These are phyloP conservation scores for Oenanthe sinensis DNA, from an alignment of 129 eudicot genomes.

Conservation along the genomic window DNA sequence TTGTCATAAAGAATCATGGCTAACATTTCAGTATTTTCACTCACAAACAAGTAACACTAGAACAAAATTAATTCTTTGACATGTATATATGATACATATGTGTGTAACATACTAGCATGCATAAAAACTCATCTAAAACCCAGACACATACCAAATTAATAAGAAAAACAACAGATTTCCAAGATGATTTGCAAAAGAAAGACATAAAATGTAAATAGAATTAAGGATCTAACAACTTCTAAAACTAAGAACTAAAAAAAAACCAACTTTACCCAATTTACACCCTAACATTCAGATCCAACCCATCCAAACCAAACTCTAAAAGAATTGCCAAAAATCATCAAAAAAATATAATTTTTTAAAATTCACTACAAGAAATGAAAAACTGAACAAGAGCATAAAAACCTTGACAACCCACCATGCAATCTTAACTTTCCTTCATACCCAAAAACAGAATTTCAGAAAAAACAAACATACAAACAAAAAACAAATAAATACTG, in stretches of 20 bases:
- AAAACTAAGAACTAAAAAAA: neutral
- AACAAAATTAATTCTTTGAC: neutral
- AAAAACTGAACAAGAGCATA: constrained; percentile 1
- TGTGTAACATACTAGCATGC: neutral
- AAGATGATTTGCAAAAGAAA: neutral
- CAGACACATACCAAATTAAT: neutral
- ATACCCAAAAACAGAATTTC: neutral
- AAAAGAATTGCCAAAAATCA: neutral
- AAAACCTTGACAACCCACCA: neutral
- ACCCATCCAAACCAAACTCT: constrained; percentile 22
- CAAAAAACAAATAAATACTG: neutral
- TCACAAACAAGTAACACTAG: neutral
- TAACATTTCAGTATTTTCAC: neutral
- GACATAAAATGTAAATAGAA: neutral
- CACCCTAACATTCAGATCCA: constrained; percentile 26
- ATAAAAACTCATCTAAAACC: neutral
- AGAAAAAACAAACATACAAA: neutral
- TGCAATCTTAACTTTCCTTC: neutral
- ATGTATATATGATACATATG: neutral
- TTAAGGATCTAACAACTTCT: constrained; percentile 9
- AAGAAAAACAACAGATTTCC: neutral
- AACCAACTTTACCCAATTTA: neutral
- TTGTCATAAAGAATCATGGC: neutral
- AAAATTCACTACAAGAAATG: constrained; percentile 16
- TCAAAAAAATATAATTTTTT: constrained; percentile 21